Evolutionary conservation across 2,329 filamentous ascomycete species (phyloP).

Genomic region (Ceratocystis alfenasii): DNA sequence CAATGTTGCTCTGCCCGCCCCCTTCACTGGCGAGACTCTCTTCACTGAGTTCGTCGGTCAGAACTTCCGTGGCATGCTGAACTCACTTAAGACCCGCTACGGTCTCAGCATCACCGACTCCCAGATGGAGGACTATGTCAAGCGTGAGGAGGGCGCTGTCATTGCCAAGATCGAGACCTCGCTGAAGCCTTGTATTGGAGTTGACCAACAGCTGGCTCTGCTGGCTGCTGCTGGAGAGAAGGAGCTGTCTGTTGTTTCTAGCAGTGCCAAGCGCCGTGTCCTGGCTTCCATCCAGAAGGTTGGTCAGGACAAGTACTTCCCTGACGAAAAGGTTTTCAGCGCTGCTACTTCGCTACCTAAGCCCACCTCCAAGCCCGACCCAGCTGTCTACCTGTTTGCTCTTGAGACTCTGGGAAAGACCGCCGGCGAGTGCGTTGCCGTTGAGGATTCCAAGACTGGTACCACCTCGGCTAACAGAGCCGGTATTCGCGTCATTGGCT

Average conservation of each 20-base stretch:
- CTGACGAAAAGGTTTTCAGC: constrained; percentile 62
- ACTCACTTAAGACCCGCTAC: constrained; percentile 61
- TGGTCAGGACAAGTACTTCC: constrained; percentile 68
- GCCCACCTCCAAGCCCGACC: constrained; percentile 85
- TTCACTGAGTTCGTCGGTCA: constrained; percentile 83
- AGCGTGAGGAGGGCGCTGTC: constrained; percentile 67
- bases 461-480: constrained; percentile 62
- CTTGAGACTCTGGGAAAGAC: constrained; percentile 61
- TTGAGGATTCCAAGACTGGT: constrained; percentile 83
- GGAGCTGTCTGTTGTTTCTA: constrained; percentile 67
- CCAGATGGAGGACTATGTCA: constrained; percentile 63
- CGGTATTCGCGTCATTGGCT: constrained; percentile 69
- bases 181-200: constrained; percentile 56
- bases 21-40: constrained; percentile 67
- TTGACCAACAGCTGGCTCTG: constrained; percentile 53
- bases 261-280: constrained; percentile 66
- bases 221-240: constrained; percentile 52
- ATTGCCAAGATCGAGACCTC: constrained; percentile 64
- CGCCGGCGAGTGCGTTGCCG: constrained; percentile 60
- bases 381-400: constrained; percentile 73
- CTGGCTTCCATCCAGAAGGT: constrained; percentile 68
- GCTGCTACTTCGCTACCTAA: constrained; percentile 65
- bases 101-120: constrained; percentile 55
- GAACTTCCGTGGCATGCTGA: constrained; percentile 89
- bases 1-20: constrained; percentile 39